These are phyloP conservation scores for Fomitopsis pinicola DNA, from an alignment of 1,284 basidiomycete species.

Conservation along the genomic window DNA sequence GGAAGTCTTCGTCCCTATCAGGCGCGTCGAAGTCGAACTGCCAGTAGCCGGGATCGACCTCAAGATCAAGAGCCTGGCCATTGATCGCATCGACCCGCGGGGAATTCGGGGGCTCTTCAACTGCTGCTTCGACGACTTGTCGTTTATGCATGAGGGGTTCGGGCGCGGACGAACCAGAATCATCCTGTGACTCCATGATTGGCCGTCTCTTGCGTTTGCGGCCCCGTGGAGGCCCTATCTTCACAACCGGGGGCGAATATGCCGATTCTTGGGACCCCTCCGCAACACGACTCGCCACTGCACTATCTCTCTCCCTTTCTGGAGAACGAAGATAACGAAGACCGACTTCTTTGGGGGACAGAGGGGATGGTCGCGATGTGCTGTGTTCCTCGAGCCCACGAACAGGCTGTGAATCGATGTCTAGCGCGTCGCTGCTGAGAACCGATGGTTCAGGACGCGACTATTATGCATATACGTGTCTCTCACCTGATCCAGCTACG, in stretches of 20 bases:
- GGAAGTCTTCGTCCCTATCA: background rate
- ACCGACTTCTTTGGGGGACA: background rate
- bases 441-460: background rate
- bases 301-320: background rate
- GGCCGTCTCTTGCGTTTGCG: constrained; percentile 8
- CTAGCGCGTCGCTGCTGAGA: background rate
- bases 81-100: background rate
- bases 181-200: background rate
- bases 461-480: background rate
- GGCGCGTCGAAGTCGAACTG: background rate
- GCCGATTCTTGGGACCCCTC: background rate
- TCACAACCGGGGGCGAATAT: background rate
- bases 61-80: background rate
- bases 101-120: background rate
- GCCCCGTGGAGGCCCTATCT: constrained; percentile 17
- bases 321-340: background rate
- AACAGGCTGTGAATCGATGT: background rate
- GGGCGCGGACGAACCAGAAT: background rate
- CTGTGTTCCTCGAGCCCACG: background rate
- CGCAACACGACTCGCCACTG: background rate
- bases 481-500: background rate
- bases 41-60: background rate
- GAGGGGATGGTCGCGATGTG: background rate
- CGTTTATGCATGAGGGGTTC: background rate
- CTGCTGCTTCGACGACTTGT: background rate